phyloP scores from a whole-genome alignment of 2,329 filamentous ascomycete genomes.

The Colletotrichum melonis region DNA sequence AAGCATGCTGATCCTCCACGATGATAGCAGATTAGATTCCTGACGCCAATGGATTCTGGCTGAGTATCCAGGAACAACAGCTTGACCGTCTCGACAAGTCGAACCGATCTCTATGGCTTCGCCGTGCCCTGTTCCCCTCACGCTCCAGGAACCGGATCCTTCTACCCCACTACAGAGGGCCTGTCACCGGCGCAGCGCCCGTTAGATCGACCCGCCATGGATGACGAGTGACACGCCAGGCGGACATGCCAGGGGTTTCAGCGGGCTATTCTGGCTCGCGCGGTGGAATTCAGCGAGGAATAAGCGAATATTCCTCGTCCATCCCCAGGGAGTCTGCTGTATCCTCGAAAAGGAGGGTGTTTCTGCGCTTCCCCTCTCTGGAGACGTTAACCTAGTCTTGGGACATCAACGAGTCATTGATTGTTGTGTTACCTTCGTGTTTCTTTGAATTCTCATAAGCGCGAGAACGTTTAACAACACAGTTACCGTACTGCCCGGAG shows the following conservation, averaged over 20 bases:
- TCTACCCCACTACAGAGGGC: background rate
- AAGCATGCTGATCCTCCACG: background rate
- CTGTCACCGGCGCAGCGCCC: background rate
- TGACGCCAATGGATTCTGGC: background rate
- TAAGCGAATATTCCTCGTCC: background rate
- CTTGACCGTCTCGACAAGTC: background rate
- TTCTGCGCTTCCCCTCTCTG: background rate
- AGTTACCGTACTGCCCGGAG: background rate
- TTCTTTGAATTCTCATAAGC: background rate
- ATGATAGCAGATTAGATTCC: background rate
- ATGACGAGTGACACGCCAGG: background rate
- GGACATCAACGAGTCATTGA: conserved; percentile 1
- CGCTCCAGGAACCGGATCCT: background rate
- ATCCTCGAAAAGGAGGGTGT: background rate
- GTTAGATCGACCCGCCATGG: background rate
- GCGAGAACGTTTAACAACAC: background rate
- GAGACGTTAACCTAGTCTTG: background rate
- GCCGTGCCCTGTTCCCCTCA: background rate
- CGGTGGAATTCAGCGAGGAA: background rate
- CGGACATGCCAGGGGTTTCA: background rate
- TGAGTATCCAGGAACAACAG: background rate
- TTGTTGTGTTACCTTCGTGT: background rate
- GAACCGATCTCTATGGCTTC: background rate
- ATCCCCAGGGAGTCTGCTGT: background rate
- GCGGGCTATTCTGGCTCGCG: background rate